Percentiles rank a stretch among this genome's conserved stretches.
phyloP scores from a whole-genome alignment of 2,329 filamentous ascomycete genomes.

The Phoma herbarum region DNA sequence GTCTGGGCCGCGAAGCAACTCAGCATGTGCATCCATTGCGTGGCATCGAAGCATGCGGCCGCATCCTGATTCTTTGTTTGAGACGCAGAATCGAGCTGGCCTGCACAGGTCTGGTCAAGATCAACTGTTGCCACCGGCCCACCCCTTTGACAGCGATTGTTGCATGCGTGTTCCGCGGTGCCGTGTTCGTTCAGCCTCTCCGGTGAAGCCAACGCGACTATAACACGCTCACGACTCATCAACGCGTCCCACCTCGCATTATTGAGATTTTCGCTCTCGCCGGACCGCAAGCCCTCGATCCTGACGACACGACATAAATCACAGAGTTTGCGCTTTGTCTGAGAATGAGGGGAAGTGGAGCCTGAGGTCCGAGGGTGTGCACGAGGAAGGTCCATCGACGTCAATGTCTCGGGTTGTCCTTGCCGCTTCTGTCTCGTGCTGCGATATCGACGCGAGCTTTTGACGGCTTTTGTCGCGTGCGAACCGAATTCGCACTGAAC shows the following conservation, averaged over 20 bases:
- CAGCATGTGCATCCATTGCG: constrained; percentile 5
- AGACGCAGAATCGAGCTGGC: constrained; percentile 1
- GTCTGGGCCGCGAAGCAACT: constrained; percentile 9
- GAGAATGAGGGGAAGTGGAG: constrained; percentile 21
- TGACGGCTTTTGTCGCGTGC: not conserved
- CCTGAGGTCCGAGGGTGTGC: not conserved
- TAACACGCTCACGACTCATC: constrained; percentile 12
- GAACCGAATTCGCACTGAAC: constrained; percentile 1
- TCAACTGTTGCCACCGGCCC: constrained; percentile 3
- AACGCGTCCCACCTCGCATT: constrained; percentile 8
- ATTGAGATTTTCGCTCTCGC: not conserved
- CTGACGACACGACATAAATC: constrained; percentile 9
- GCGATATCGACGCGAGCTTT: constrained; percentile 8
- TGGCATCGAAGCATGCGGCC: constrained; percentile 3
- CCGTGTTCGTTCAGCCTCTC: constrained; percentile 6
- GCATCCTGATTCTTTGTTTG: constrained; percentile 9
- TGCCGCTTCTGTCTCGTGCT: not conserved
- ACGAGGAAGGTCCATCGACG: constrained; percentile 12
- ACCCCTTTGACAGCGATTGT: constrained; percentile 4
- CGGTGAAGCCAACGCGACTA: constrained; percentile 13
- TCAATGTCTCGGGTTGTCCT: not conserved
- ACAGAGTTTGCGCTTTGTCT: constrained; percentile 19
- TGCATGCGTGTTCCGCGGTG: constrained; percentile 2
- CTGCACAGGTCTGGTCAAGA: constrained; percentile 4
- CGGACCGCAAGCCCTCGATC: constrained; percentile 4